Evolutionary conservation across 768 basidiomycete genomes (phyloP).

Genomic region (Xerocomellus chrysenteron): DNA sequence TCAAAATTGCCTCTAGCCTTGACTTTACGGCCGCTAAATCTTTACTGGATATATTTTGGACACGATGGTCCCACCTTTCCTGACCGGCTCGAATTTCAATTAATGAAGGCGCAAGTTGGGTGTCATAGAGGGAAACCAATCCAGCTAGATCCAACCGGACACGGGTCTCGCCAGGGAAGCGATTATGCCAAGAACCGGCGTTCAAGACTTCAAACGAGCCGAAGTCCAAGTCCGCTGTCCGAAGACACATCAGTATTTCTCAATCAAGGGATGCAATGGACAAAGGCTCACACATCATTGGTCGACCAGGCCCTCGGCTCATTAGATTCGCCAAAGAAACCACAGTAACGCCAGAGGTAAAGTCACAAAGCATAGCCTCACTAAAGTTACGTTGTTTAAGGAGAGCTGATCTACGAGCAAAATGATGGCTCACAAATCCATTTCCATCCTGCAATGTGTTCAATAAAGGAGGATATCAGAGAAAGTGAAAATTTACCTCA

Average conservation of each 20-base stretch:
- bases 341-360: slow-evolving; percentile 28
- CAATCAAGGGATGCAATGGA: neutral
- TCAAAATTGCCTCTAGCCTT: slow-evolving; percentile 4
- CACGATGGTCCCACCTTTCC: slow-evolving; percentile 34
- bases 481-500: slow-evolving; percentile 32
- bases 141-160: slow-evolving; percentile 33
- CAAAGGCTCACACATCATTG: neutral
- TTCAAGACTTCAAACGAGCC: slow-evolving; percentile 5
- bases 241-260: neutral
- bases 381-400: slow-evolving; percentile 14
- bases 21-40: slow-evolving; percentile 19
- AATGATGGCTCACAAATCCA: slow-evolving; percentile 30
- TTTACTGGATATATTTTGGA: slow-evolving; percentile 20
- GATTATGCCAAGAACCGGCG: slow-evolving; percentile 34
- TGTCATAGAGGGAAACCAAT: slow-evolving; percentile 40
- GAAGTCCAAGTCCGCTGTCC: neutral
- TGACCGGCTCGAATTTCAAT: slow-evolving; percentile 21
- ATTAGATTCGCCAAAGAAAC: slow-evolving; percentile 21
- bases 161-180: slow-evolving; percentile 36
- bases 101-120: slow-evolving; percentile 31
- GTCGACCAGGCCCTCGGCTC: accelerated
- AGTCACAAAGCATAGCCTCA: slow-evolving; percentile 38
- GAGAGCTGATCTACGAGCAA: neutral
- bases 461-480: neutral
- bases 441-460: slow-evolving; percentile 24